phyloP scores from a whole-genome alignment of 2,329 filamentous ascomycete species.

The Lachnellula subtilissima region DNA sequence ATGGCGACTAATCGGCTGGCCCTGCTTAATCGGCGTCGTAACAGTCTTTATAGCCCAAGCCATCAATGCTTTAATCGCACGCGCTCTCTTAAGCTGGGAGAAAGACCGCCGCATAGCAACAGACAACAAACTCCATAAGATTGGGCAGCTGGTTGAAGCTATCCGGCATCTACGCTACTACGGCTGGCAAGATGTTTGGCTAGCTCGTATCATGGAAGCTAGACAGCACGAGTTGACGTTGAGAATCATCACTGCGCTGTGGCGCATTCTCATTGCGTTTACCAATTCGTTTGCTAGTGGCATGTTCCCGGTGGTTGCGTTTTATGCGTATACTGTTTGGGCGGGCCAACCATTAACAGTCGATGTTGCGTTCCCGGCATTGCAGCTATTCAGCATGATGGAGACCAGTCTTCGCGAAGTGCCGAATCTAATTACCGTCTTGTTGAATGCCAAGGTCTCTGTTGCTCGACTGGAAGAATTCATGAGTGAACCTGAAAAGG shows the following conservation, averaged over 20 bases:
- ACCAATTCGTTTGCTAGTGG: conserved; percentile 68
- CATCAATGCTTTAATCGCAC: conserved; percentile 64
- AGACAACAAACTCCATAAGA: conserved; percentile 72
- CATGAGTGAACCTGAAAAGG: conserved; percentile 79
- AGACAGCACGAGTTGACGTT: conserved; percentile 63
- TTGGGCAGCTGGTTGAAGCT: conserved; percentile 75
- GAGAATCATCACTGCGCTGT: conserved; percentile 59
- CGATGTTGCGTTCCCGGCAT: conserved; percentile 80
- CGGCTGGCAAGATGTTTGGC: conserved; percentile 75
- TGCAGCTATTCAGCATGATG: conserved; percentile 74
- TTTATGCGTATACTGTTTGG: conserved; percentile 74
- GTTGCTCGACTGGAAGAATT: conserved; percentile 78
- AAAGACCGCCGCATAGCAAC: conserved; percentile 66
- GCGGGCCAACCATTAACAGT: conserved; percentile 65
- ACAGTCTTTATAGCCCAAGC: conserved; percentile 65
- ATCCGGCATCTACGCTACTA: conserved; percentile 37
- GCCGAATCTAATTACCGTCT: conserved; percentile 67
- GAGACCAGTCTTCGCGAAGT: conserved; percentile 69
- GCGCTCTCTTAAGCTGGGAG: conserved; percentile 63
- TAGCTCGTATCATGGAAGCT: conserved; percentile 62
- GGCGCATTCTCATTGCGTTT: conserved; percentile 58
- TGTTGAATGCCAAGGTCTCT: conserved; percentile 79
- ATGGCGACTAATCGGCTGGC: conserved; percentile 74
- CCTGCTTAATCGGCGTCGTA: conserved; percentile 68
- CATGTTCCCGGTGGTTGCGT: conserved; percentile 73